Evolutionary conservation across 495 filamentous ascomycete species (phyloP), one percentile per base, ranked within the genome.

Genomic region (Astrocystis sublimbata): DNA sequence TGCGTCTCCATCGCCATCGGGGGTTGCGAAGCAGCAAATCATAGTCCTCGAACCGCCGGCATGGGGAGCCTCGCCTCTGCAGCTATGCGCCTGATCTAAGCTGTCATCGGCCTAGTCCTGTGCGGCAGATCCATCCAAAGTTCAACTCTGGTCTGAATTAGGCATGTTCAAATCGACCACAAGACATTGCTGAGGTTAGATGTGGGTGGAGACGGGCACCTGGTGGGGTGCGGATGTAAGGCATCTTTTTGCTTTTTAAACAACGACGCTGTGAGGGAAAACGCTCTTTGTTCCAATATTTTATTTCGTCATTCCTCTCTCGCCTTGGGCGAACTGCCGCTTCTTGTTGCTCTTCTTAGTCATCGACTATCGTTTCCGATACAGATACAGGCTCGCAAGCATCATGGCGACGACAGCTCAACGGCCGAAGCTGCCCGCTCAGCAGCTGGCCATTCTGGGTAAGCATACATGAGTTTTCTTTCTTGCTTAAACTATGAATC

Each of bases 391-490:
- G 36, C 31, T 60, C 43, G 41, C 52, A 15, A 62, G 28, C 40
- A 62, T 56, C 65, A 78, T 80, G 76, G 60, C 73, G 23, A 65
- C 65, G 46, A 73, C 58, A 33, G 63, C 68, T n/a, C 58, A 73
- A 65, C 49, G 59, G 13, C 47, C 59, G 23, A 70, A 77, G 63
- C 62, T 83, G 66, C 81, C 82, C 1, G 71, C 64, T 2, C 68
- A 76, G 62, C 81, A 83, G 62, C 69, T 83, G 60, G 67, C 86
- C 10, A 88, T 91, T 69, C 78, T 91, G 42, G 84, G 87, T 90
- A 78, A 79, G 85, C 75, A 56, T 62, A 68, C 62, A 40, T 4
- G 15, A 2, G 2, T 62, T 62, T 3, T 41, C 38, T 53, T 53
- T 10, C 19, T 17, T 15, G 23, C 9, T 9, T n/a, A n/a, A n/a